Evolutionary conservation across 192 early-diverging fungal species (phyloP), one percentile per base, ranked within the genome.

Genomic region (Umbelopsis sp.): DNA sequence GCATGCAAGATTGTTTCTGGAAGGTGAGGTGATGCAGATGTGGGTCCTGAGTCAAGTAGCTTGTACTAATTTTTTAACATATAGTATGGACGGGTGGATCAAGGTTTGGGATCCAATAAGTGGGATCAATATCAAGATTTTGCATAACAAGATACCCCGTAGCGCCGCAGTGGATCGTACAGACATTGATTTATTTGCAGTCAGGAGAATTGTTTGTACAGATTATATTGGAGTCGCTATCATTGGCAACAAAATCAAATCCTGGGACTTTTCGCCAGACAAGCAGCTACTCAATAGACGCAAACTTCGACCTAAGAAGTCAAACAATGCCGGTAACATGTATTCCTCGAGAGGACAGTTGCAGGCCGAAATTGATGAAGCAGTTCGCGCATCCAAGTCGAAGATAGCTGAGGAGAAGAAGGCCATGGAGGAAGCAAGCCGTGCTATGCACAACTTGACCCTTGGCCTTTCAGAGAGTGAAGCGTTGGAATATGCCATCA

Each of bases 221-320:
- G 78, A 77, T 22, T 82, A 76, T 41, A 76, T 82, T 26, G 81
- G 87, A 4, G 77, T 86, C 0, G 79, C 80, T 3, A 78, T 80
- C 1, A 76, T 84, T 31, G 88, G 87, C 4, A 73, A 80, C 6
- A 65, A 80, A 5, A 70, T 90, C 52, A 83, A 84, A 69, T 77
- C 78, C 12, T 88, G 86, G 87, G 84, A 85, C 54, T 90, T 90
- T 74, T 83, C 80, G 5, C 74, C 84, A 25, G 81, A 75, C 16
- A 80, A 73, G 43, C 70, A 77, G 22, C 53, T 75, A 20, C 31
- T 71, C 2, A 66, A 71, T 67, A 69, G 70, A n/a, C 74, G 70
- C n/a, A 36, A 44, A 0, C 32, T 72, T 14, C 51, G 68, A 1
- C 29, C 45, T 21, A 80, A 74, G 34, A 70, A 53, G 26, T 38